Evolutionary conservation across 495 filamentous ascomycete species (phyloP), one percentile per base, ranked within the genome.

Genomic region (Beverwykella pulmonaria): DNA sequence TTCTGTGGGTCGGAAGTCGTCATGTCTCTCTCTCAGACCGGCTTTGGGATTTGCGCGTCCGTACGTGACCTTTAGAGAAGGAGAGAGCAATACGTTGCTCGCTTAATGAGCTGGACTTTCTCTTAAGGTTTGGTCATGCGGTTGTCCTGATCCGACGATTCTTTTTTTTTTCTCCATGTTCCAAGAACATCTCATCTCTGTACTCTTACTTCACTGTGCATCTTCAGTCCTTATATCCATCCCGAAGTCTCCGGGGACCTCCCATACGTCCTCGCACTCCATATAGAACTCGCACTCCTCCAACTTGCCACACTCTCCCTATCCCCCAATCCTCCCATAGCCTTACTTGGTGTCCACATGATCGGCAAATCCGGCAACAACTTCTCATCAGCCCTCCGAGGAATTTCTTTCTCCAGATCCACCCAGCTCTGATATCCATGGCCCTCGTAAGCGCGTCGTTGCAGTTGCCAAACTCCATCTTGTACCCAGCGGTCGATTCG

Each of bases 391-490:
- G 15, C n/a, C 22, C 7, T 59, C 19, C 4, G 3, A 9, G 55
- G 55, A 14, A 59, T 25, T 22, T 59, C 55, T 32, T 44, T 41
- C 6, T 59, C 36, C 2, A 41, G 8, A 8, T 41, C 20, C 2
- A 20, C 26, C 55, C 55, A 59, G 7, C 15, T 10, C 17, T 14
- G 8, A 14, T 44, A 44, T 1, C 32, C 39, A 7, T 59, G 55
- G 22, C 22, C 55, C 26, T 59, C 55, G 29, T 41, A 59, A 1
- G 55, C 55, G 19, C 55, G 32, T 5, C 55, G 32, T 32, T 61
- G 58, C 2, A 61, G 46, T 39, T 61, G 58, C 58, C 20, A 50
- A 4, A 50, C 58, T 8, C 58, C 58, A 61, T 61, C 58, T 25
- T 61, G 58, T 19, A 61, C 20, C 58, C 58, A 61, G 22, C 58